phyloP scores from a whole-genome alignment of 257 asterid species.

The Haberlea rhodopensis region DNA sequence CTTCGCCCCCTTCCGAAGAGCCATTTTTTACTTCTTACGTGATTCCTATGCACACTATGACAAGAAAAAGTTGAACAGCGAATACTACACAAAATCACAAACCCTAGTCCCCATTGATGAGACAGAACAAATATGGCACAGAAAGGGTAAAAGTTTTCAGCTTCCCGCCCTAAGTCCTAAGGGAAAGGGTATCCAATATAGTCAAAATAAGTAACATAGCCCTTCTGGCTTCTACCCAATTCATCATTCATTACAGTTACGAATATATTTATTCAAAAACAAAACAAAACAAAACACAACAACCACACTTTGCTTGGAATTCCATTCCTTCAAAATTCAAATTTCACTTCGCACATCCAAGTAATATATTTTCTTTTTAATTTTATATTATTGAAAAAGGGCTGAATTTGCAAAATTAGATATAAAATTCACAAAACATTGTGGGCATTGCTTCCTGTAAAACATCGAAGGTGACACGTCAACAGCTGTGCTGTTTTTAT shows the following conservation, averaged over 20 bases:
- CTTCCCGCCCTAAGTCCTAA: slow-evolving; percentile 87
- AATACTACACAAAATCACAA: slow-evolving; percentile 28
- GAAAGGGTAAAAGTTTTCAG: slow-evolving; percentile 22
- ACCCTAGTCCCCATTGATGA: slow-evolving; percentile 48
- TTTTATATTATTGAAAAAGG: background rate
- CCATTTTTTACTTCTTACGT: slow-evolving; percentile 42
- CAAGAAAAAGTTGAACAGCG: slow-evolving; percentile 1
- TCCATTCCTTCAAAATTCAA: too few relatives aligned
- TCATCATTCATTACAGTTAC: background rate
- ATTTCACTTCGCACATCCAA: background rate
- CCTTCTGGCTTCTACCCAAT: background rate
- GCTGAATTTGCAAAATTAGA: background rate
- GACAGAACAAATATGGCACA: slow-evolving; percentile 1
- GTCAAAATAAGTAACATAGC: slow-evolving; percentile 17
- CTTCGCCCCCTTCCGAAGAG: slow-evolving; percentile 69
- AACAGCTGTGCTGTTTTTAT: too few relatives aligned
- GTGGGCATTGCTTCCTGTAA: too few relatives aligned
- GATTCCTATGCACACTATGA: slow-evolving; percentile 10
- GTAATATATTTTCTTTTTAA: background rate
- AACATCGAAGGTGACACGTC: too few relatives aligned
- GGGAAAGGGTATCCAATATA: slow-evolving; percentile 23
- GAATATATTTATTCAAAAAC: too few relatives aligned
- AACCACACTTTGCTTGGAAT: background rate
- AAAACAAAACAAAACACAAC: background rate
- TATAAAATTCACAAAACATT: too few relatives aligned